Conservation (phyloP, 225 moss, liverwort and hornwort genomes). For the Bryoerythrophyllum caledonicum region DNA sequence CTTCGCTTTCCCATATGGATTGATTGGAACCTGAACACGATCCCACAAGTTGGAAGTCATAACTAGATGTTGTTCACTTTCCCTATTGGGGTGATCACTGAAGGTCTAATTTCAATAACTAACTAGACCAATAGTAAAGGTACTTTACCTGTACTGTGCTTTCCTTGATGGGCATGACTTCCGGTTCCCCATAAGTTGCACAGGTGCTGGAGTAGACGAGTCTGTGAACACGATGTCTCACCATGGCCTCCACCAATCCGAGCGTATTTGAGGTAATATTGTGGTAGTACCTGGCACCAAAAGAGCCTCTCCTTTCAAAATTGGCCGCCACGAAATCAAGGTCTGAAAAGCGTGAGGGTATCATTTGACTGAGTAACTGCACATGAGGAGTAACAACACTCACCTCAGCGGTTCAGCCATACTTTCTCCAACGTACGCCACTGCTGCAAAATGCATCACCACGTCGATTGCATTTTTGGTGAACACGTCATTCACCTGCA, state of each 20-base stretch:
- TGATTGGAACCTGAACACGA: conserved; percentile 73
- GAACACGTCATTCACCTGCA: conserved; percentile 83
- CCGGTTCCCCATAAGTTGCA: conserved; percentile 94
- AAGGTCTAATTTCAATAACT: neutral
- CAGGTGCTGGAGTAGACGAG: conserved; percentile 97
- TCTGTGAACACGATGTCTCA: conserved; percentile 69
- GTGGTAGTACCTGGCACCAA: conserved; percentile 76
- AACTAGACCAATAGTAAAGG: neutral
- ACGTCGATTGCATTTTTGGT: conserved; percentile 74
- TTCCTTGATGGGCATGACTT: conserved; percentile 83
- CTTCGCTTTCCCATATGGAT: conserved; percentile 95
- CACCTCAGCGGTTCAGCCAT: conserved; percentile 83
- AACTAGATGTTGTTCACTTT: neutral
- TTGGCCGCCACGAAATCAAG: neutral
- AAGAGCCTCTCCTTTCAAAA: neutral
- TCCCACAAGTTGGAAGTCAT: neutral
- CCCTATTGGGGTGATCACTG: neutral
- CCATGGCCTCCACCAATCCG: conserved; percentile 82
- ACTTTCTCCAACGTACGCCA: conserved; percentile 95
- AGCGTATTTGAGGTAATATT: conserved; percentile 91
- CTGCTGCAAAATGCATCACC: conserved; percentile 95
- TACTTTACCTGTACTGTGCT: conserved; percentile 62
- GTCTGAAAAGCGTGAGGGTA: neutral
- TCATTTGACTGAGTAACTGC: neutral
- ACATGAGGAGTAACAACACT: conserved; percentile 1